phyloP scores from a whole-genome alignment of 345 rosid genomes.

The Lepidium sativum region DNA sequence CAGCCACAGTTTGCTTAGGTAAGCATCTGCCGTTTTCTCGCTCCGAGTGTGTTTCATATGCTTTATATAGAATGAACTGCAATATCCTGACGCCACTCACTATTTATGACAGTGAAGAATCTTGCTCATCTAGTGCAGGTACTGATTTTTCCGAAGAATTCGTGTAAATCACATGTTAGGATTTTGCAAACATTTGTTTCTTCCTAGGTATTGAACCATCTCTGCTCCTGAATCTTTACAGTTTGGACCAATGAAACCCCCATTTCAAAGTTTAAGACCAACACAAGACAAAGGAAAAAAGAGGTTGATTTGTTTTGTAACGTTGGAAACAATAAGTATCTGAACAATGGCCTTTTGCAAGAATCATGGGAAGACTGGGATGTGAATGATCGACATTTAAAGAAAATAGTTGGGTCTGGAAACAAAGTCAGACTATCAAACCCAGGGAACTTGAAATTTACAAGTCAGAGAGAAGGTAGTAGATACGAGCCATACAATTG shows the following conservation, averaged over 20 bases:
- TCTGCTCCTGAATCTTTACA: slow-evolving; percentile 18
- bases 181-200: slow-evolving; percentile 1
- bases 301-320: slow-evolving; percentile 22
- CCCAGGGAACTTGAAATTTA: slow-evolving; percentile 24
- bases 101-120: slow-evolving; percentile 65
- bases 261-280: slow-evolving; percentile 22
- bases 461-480: slow-evolving; percentile 21
- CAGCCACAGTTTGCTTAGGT: slow-evolving; percentile 51
- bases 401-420: slow-evolving; percentile 3
- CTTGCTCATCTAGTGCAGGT: slow-evolving; percentile 90
- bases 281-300: slow-evolving; percentile 26
- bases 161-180: not conserved
- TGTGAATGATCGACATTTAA: slow-evolving; percentile 13
- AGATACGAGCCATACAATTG: slow-evolving; percentile 15
- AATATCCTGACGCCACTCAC: slow-evolving; percentile 11
- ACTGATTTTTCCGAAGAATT: slow-evolving; percentile 1
- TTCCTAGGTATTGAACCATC: not conserved
- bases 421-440: slow-evolving; percentile 26
- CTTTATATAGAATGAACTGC: not conserved
- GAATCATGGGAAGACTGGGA: slow-evolving; percentile 26
- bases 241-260: slow-evolving; percentile 36
- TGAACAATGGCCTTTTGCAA: slow-evolving; percentile 10
- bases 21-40: slow-evolving; percentile 15
- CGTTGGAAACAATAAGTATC: slow-evolving; percentile 15
- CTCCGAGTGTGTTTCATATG: slow-evolving; percentile 10